A percentile compares a stretch with the other conserved stretches of the same genome.
phyloP scores from a whole-genome alignment of 2,329 filamentous ascomycete genomes.

The Chaetothyriales sp. region DNA sequence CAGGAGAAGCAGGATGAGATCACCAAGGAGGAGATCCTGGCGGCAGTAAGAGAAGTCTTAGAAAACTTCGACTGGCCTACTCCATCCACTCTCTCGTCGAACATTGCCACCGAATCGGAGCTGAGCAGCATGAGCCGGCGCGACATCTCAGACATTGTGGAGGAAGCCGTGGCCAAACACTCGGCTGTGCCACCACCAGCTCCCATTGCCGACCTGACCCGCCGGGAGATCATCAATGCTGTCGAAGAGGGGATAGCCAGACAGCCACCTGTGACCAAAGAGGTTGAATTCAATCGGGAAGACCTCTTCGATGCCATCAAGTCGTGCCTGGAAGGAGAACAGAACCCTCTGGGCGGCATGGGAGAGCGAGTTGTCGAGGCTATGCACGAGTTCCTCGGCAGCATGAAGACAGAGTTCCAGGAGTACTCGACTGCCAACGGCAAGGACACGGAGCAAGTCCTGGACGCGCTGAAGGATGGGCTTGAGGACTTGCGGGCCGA shows the following conservation, averaged over 20 bases:
- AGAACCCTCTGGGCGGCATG: conserved; percentile 36
- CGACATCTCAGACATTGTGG: conserved; percentile 43
- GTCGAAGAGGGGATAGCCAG: conserved; percentile 43
- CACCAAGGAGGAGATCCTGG: conserved; percentile 68
- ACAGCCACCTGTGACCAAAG: conserved; percentile 34
- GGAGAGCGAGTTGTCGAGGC: conserved; percentile 46
- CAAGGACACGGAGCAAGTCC: conserved; percentile 70
- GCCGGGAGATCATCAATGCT: conserved; percentile 41
- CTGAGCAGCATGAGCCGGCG: conserved; percentile 33
- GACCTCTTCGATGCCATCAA: conserved; percentile 46
- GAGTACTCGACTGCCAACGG: conserved; percentile 66
- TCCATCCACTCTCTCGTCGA: conserved; percentile 27
- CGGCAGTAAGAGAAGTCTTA: conserved; percentile 70
- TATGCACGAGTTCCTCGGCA: conserved; percentile 43
- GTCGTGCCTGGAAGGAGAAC: conserved; percentile 39
- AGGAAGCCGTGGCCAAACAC: conserved; percentile 20
- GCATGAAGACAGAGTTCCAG: conserved; percentile 53
- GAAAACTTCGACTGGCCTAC: conserved; percentile 68
- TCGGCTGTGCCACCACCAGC: conserved; percentile 12
- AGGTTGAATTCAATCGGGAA: conserved; percentile 42
- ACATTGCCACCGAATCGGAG: background rate
- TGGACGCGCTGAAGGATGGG: conserved; percentile 77
- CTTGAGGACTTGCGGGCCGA: conserved; percentile 65
- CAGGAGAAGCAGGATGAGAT: conserved; percentile 39
- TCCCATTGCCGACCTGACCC: conserved; percentile 33